Evolutionary conservation across 768 basidiomycete genomes (phyloP).

Genomic region (Tricholoma bakamatsutake): DNA sequence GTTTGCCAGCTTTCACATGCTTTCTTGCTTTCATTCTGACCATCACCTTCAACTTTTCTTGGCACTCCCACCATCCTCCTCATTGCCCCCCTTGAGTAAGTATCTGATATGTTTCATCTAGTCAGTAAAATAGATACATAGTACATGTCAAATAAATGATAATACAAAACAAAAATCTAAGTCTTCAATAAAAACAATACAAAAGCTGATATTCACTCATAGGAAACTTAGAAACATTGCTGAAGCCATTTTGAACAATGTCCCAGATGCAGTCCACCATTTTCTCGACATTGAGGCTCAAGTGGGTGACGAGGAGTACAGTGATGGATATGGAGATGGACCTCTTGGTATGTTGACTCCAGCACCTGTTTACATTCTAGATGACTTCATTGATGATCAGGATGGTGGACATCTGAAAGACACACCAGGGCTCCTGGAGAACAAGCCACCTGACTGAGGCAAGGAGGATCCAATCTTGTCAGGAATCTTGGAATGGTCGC

Average conservation of each 20-base stretch:
- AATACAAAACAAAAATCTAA: neutral
- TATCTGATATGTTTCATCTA: neutral
- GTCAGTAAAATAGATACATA: neutral
- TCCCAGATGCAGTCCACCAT: neutral
- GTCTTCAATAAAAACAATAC: neutral
- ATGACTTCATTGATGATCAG: constrained; percentile 4
- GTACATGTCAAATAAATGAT: neutral
- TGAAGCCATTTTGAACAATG: constrained; percentile 1
- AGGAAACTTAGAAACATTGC: neutral
- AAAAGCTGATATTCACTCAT: neutral
- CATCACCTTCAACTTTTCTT: neutral
- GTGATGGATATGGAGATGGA: neutral
- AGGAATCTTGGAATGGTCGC: constrained; percentile 1
- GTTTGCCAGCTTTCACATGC: neutral
- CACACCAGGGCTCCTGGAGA: neutral
- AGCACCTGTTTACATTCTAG: neutral
- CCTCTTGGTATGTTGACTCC: neutral
- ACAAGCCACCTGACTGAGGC: neutral
- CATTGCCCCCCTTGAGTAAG: neutral
- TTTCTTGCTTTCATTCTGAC: neutral
- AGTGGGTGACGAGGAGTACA: neutral
- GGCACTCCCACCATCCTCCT: neutral
- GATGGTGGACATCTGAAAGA: neutral
- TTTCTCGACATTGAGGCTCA: constrained; percentile 3
- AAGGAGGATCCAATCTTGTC: neutral